phyloP scores from a whole-genome alignment of 1,284 basidiomycete genomes.

The Naganishia sp. region DNA sequence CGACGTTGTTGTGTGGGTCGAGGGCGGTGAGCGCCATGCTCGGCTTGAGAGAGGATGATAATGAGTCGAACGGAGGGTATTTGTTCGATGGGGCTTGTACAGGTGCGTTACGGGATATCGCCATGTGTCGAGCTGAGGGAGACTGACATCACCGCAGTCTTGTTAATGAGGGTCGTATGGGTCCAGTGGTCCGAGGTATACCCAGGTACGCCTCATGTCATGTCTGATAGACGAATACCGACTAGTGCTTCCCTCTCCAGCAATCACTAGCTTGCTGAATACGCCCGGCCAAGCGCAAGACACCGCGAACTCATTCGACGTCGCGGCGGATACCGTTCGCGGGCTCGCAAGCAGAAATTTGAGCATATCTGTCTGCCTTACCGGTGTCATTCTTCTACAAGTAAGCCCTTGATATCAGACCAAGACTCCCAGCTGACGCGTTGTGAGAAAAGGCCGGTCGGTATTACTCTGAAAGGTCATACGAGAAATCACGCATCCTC shows the following conservation, averaged over 20 bases:
- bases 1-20: constrained; percentile 20
- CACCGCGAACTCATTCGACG: neutral
- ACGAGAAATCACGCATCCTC: constrained; percentile 12
- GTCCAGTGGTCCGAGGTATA: constrained; percentile 30
- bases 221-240: too few relatives aligned
- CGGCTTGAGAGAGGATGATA: constrained; percentile 21
- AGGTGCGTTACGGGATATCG: constrained; percentile 3
- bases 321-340: constrained; percentile 12
- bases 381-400: constrained; percentile 32
- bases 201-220: constrained; percentile 13
- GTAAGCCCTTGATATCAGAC: constrained; percentile 1
- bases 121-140: too few relatives aligned
- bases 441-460: constrained; percentile 20
- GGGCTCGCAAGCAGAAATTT: constrained; percentile 30
- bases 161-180: constrained; percentile 24
- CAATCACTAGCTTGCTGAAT: constrained; percentile 6
- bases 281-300: neutral
- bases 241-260: neutral
- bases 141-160: constrained; percentile 3
- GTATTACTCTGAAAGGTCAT: constrained; percentile 30
- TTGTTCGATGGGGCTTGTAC: constrained; percentile 32
- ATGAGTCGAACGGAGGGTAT: constrained; percentile 28
- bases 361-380: constrained; percentile 31
- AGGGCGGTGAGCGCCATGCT: constrained; percentile 26
- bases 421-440: neutral